Evolutionary conservation across 2,329 filamentous ascomycete species (phyloP).

Genomic region (Cyanodermella asteris): DNA sequence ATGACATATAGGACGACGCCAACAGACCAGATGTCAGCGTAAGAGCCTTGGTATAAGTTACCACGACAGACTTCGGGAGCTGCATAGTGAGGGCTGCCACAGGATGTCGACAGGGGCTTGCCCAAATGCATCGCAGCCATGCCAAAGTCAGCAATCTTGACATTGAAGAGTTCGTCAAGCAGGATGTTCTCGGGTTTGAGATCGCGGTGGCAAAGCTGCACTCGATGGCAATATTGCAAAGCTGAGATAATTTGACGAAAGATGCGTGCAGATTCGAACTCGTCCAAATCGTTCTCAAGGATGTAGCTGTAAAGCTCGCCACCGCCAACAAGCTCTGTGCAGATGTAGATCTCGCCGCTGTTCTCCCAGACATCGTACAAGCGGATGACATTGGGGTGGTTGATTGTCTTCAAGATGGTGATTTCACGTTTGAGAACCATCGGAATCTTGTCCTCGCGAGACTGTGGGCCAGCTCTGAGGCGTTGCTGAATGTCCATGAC

Average conservation of each 20-base stretch:
- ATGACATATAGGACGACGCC: constrained; percentile 79
- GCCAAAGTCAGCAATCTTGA: constrained; percentile 94
- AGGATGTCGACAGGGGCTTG: constrained; percentile 67
- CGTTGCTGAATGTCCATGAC: constrained; percentile 62
- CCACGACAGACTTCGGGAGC: constrained; percentile 75
- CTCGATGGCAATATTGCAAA: constrained; percentile 76
- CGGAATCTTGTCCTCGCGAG: constrained; percentile 53
- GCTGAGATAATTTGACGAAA: constrained; percentile 89
- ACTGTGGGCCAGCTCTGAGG: constrained; percentile 36
- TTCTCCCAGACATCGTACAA: constrained; percentile 98
- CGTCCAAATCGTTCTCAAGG: constrained; percentile 47
- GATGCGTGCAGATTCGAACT: constrained; percentile 61
- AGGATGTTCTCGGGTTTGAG: constrained; percentile 95
- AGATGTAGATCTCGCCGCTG: constrained; percentile 64
- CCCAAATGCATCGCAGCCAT: constrained; percentile 83
- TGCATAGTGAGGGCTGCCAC: constrained; percentile 90
- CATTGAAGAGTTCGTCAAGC: constrained; percentile 48
- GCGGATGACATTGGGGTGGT: constrained; percentile 85
- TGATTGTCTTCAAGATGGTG: constrained; percentile 86
- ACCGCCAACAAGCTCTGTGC: constrained; percentile 55
- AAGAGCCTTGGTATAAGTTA: constrained; percentile 57
- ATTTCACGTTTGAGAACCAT: constrained; percentile 86
- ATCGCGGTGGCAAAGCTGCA: constrained; percentile 90
- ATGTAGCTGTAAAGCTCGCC: constrained; percentile 80
- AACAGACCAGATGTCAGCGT: constrained; percentile 85